phyloP scores from a whole-genome alignment of 345 rosid species.

The Eucalyptus erythrocorys region DNA sequence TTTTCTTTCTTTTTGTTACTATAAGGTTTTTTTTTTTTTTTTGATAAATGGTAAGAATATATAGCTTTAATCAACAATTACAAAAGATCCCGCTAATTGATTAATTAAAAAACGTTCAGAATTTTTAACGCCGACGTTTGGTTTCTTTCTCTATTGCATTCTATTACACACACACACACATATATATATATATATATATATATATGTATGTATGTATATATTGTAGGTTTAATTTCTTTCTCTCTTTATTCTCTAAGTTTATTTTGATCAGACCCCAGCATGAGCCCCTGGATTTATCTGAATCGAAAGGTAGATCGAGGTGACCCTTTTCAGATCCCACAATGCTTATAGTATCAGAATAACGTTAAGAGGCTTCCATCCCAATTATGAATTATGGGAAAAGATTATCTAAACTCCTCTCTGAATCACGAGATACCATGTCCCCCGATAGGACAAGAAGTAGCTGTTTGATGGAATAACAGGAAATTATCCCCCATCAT shows the following conservation, averaged over 20 bases:
- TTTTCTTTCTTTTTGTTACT: background rate
- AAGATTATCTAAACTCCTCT: background rate
- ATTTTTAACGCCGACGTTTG: too few species aligned
- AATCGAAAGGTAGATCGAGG: background rate
- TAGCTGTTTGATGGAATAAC: background rate
- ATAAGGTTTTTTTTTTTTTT: too few species aligned
- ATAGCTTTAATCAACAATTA: too few species aligned
- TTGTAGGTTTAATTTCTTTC: too few species aligned
- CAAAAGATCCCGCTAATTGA: background rate
- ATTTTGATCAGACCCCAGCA: background rate
- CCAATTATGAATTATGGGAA: background rate
- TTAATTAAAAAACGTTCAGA: background rate
- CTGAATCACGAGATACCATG: background rate
- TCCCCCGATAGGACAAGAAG: background rate
- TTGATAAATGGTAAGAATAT: too few species aligned
- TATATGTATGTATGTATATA: too few species aligned
- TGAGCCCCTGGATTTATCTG: background rate
- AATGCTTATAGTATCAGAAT: background rate
- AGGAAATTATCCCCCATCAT: background rate
- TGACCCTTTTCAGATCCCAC: background rate
- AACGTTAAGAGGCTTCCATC: background rate
- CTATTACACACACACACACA: too few species aligned
- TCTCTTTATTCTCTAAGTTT: background rate
- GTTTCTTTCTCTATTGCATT: background rate
- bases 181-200: rapidly evolving